Base-by-base conservation (phyloP, 2,329 filamentous ascomycete genomes). In the Akanthomyces lecanii region DNA sequence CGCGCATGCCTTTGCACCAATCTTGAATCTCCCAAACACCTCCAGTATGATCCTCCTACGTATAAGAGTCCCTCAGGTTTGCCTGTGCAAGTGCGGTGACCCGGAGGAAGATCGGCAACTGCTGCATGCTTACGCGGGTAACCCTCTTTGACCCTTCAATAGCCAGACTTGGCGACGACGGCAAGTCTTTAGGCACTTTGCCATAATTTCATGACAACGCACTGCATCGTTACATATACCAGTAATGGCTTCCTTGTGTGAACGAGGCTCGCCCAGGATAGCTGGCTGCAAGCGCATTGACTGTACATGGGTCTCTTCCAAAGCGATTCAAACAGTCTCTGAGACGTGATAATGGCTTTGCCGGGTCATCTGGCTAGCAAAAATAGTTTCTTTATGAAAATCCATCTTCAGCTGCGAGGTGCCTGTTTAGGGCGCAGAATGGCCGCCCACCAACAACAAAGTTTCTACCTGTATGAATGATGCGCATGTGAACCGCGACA, bases 231-330 rank as follows among this genome's bases (percentile, higher is more conserved):
- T 21, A 6, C 7, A 33, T 28, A 1, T 30, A 6, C 4, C 28
- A 30, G 33, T 33, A 33, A 33, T 5, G 10, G 30, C 33, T 10
- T 38, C 36, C 8, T 5, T 40, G 18, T 11, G 16, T 16, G 40
- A 12, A 38, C 30, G 5, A 42, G 11, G 40, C 28, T 21, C 3
- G 28, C 5, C 2, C 21, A 48, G 16, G 23, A 47, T 40, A 18
- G 16, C 5, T 23, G n/a, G 44, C n/a, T 58, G 25, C 30, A 30
- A 48, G 55, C 55, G 55, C 55, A 58, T 16, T 60, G 57, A 44
- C 36, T 21, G 28, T 18, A n/a, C 5, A 45, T 28, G 40, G 38
- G 40, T 55, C 30, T 16, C 10, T 33, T 16, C 14, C 4, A 4
- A 10, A 8, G 14, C 7, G 5, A 38, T 38, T 38, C 10, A 11